Evolutionary conservation across 1,284 basidiomycete species (phyloP).

Genomic region (Laetiporus sulphureus): DNA sequence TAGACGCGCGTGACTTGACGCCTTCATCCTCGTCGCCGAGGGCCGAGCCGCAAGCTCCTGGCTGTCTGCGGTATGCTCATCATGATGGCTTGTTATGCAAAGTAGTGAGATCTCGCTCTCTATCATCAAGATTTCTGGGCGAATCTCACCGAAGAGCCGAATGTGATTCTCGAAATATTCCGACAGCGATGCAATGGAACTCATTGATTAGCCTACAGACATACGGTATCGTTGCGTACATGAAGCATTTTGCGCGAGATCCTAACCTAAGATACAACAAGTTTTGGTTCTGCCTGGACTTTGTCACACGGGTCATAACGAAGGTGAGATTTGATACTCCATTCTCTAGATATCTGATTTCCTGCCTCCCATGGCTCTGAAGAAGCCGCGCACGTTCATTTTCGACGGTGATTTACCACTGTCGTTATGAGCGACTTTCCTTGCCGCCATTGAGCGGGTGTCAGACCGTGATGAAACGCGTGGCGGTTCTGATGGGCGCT

Average conservation of each 20-base stretch:
- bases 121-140: no score
- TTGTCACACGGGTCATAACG: background rate
- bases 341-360: background rate
- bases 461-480: slow-evolving; percentile 2
- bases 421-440: slow-evolving; percentile 5
- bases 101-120: no score
- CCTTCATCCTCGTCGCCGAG: no score
- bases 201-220: background rate
- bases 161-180: no score
- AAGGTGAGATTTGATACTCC: background rate
- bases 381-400: slow-evolving; percentile 12
- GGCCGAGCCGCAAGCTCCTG: no score
- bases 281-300: no score
- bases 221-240: background rate
- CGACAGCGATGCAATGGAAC: no score
- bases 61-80: no score
- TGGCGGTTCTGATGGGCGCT: background rate
- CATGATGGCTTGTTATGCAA: no score
- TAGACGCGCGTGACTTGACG: no score
- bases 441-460: no score
- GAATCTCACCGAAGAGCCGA: no score
- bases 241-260: background rate
- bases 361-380: slow-evolving; percentile 9
- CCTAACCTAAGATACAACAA: background rate
- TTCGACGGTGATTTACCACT: slow-evolving; percentile 6